A percentile compares a stretch with the other conserved stretches of the same genome.
Conservation (phyloP, 441 rosid genomes). For the Dalechampia spathulata region DNA sequence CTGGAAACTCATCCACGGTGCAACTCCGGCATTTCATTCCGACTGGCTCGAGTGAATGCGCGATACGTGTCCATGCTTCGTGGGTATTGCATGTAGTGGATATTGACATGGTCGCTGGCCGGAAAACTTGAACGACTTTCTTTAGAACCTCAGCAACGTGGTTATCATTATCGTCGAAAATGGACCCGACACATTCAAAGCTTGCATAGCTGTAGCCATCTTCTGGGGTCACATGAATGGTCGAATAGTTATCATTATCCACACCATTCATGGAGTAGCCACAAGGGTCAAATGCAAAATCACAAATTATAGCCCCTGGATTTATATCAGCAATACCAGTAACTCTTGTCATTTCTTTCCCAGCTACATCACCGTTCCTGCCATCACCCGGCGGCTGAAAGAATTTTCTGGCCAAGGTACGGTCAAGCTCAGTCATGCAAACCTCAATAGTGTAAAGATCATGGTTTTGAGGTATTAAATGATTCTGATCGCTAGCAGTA, state of each 20-base stretch:
- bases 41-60: conserved; percentile 51
- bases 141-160: conserved; percentile 45
- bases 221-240: conserved; percentile 96
- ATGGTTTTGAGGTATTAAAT: neutral
- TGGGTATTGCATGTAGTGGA: conserved; percentile 54
- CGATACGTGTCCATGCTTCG: conserved; percentile 60
- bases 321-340: conserved; percentile 66
- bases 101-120: conserved; percentile 60
- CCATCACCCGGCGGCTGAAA: conserved; percentile 41
- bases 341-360: conserved; percentile 68
- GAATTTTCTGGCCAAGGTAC: conserved; percentile 51
- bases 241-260: conserved; percentile 77
- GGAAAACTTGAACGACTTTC: conserved; percentile 64
- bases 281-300: conserved; percentile 90
- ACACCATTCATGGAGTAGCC: conserved; percentile 98
- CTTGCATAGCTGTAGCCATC: conserved; percentile 96
- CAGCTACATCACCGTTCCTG: conserved; percentile 45
- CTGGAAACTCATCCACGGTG: conserved; percentile 61
- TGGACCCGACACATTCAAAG: conserved; percentile 72
- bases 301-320: conserved; percentile 64
- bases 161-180: conserved; percentile 41
- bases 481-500: conserved; percentile 42
- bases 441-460: conserved; percentile 58
- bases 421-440: conserved; percentile 94
- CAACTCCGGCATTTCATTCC: conserved; percentile 78